phyloP scores from a whole-genome alignment of 108 stramenopile genomes.

The Nitzschia inconspicua region DNA sequence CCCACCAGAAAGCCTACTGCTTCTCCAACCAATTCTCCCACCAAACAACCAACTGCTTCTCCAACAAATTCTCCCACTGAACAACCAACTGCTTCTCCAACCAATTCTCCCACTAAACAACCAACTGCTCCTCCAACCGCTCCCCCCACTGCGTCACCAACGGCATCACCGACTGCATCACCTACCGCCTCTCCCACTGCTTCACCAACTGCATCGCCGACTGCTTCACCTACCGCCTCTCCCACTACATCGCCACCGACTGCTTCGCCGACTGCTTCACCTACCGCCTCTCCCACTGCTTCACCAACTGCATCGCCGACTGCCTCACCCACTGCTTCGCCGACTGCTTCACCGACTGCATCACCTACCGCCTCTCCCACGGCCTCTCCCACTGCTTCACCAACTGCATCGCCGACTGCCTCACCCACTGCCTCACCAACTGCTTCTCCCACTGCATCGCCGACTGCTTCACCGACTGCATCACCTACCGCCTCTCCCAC shows the following conservation, averaged over 20 bases:
- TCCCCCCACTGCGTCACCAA: not conserved
- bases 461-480: not conserved
- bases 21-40: not conserved
- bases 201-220: not conserved
- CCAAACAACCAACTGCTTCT: not conserved
- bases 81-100: not conserved
- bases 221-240: not conserved
- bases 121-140: constrained; percentile 3
- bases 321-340: not conserved
- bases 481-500: too few relatives aligned
- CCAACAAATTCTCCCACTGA: not conserved
- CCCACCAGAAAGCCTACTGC: not conserved
- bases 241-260: not conserved
- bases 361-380: too few relatives aligned
- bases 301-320: not conserved
- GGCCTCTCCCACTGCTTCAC: too few relatives aligned
- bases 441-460: not conserved
- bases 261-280: not conserved
- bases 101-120: not conserved
- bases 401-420: not conserved
- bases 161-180: not conserved
- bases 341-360: too few relatives aligned
- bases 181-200: not conserved
- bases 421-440: too few relatives aligned
- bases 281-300: not conserved